Evolutionary conservation across 2,329 filamentous ascomycete genomes (phyloP).

Genomic region (Aureobasidium sp.): DNA sequence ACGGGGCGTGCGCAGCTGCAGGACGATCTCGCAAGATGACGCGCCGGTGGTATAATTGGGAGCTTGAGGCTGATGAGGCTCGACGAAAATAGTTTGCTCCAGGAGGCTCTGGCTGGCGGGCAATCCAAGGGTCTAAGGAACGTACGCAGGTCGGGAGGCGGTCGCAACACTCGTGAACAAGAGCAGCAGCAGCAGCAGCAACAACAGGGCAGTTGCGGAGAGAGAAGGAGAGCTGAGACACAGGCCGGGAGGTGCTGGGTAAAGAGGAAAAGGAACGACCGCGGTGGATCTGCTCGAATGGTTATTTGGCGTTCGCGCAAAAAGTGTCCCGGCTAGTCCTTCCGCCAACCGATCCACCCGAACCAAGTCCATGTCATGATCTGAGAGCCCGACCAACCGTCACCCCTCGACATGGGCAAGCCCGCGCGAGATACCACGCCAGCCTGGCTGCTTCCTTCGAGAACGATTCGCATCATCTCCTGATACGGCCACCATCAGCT

Average conservation of each 20-base stretch:
- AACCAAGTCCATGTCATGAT: neutral
- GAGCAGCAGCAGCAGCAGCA: neutral
- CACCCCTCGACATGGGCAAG: neutral
- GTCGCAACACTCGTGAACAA: neutral
- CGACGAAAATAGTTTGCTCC: conserved; percentile 1
- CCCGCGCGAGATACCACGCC: neutral
- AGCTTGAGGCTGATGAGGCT: conserved; percentile 4
- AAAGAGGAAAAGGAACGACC: neutral
- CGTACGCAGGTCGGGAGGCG: neutral
- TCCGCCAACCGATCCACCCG: neutral
- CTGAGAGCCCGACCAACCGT: neutral
- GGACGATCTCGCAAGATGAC: neutral
- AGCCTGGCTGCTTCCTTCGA: neutral
- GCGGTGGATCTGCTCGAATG: neutral
- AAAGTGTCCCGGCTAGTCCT: conserved; percentile 2
- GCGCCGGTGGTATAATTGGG: neutral
- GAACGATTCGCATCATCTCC: conserved; percentile 3
- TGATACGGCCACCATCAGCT: neutral
- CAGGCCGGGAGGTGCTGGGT: neutral
- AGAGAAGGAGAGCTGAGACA: neutral
- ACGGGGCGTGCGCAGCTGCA: neutral
- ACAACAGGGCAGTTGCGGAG: neutral
- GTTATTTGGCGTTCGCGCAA: neutral
- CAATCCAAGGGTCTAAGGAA: neutral
- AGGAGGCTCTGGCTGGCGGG: neutral